Evolutionary conservation across 768 basidiomycete species (phyloP).

Genomic region (Termitomyces sp.): DNA sequence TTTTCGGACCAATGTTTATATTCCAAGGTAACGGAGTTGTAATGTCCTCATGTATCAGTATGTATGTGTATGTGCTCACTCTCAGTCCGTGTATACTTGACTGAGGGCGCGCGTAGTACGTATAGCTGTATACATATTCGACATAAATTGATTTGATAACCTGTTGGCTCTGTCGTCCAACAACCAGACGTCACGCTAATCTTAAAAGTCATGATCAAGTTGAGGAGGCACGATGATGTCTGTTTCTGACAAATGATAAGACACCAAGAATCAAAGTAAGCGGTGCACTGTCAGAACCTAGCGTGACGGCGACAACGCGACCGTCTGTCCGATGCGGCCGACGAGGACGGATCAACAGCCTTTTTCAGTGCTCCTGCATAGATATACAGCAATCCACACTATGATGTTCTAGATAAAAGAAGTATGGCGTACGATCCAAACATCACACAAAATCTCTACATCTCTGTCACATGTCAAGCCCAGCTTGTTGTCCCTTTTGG

Average conservation of each 20-base stretch:
- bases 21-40: too few species aligned
- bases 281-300: too few species aligned
- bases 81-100: too few species aligned
- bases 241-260: neutral
- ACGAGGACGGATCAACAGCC: neutral
- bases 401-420: neutral
- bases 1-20: too few species aligned
- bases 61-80: too few species aligned
- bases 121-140: too few species aligned
- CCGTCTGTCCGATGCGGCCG: neutral
- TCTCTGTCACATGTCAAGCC: constrained; percentile 7
- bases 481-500: constrained; percentile 41
- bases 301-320: neutral
- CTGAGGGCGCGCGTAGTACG: too few species aligned
- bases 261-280: neutral
- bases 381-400: neutral
- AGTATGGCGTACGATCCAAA: neutral
- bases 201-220: neutral
- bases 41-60: too few species aligned
- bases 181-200: neutral
- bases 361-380: neutral
- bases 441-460: neutral
- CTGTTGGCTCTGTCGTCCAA: too few species aligned
- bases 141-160: too few species aligned
- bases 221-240: neutral